These are phyloP conservation scores for Nannizziopsis barbatae DNA, from an alignment of 2,329 filamentous ascomycete genomes.

Conservation along the genomic window DNA sequence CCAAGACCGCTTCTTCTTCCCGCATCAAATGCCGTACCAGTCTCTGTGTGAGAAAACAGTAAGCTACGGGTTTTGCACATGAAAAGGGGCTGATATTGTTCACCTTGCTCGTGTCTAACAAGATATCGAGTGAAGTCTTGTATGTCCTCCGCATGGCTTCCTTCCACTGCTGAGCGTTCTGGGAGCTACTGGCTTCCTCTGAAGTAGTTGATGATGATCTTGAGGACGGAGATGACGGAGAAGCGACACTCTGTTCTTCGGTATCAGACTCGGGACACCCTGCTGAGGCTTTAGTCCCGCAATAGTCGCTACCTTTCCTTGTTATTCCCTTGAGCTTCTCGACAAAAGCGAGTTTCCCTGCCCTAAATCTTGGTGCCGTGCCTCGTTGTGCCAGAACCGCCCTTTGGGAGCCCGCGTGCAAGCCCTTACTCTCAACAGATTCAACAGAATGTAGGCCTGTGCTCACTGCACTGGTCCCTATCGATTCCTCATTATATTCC, in stretches of 20 bases:
- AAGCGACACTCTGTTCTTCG: neutral
- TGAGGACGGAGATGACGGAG: neutral
- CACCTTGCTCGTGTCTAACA: slow-evolving; percentile 24
- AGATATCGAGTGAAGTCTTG: slow-evolving; percentile 18
- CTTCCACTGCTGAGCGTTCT: neutral
- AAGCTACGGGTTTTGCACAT: neutral
- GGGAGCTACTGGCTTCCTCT: neutral
- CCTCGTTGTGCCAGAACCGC: too few species aligned
- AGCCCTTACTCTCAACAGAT: too few species aligned
- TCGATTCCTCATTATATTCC: too few species aligned
- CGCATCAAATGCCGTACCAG: slow-evolving; percentile 38
- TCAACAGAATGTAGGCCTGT: too few species aligned
- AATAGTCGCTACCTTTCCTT: neutral
- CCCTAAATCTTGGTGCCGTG: neutral
- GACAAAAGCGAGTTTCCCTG: neutral
- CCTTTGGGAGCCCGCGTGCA: too few species aligned
- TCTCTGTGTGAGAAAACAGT: slow-evolving; percentile 20
- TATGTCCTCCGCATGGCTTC: slow-evolving; percentile 9
- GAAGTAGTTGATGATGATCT: neutral
- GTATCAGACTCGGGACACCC: neutral
- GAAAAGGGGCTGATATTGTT: neutral
- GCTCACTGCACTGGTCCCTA: too few species aligned
- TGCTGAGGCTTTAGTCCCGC: neutral
- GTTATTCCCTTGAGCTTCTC: neutral
- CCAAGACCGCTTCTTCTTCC: slow-evolving; percentile 36